Conservation (phyloP, 352 stramenopile genomes). For the Pythium utonaiense region DNA sequence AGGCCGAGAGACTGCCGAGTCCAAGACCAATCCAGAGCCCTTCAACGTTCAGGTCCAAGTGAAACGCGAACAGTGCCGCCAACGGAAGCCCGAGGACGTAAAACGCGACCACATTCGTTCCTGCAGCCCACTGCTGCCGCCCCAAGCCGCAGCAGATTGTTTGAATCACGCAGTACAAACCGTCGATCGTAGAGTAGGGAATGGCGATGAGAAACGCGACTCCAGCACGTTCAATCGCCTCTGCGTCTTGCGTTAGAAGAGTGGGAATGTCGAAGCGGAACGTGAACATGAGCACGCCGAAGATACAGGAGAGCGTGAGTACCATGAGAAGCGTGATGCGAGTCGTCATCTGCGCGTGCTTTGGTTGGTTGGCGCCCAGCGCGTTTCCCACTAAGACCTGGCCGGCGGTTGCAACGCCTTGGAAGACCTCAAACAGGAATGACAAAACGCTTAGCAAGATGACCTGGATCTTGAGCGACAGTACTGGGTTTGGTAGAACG, state of each 20-base stretch:
- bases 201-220: conserved; percentile 59
- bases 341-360: conserved; percentile 65
- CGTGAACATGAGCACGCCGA: too few species aligned
- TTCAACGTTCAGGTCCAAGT: conserved; percentile 52
- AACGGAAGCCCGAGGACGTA: conserved; percentile 63
- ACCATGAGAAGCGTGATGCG: too few species aligned
- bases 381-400: too few species aligned
- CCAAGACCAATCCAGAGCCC: conserved; percentile 72
- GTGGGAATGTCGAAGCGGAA: too few species aligned
- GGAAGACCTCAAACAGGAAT: conserved; percentile 75
- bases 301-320: conserved; percentile 38
- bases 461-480: conserved; percentile 72
- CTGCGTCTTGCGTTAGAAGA: conserved; percentile 38
- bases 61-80: conserved; percentile 60
- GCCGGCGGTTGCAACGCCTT: conserved; percentile 70
- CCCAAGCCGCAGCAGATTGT: conserved; percentile 65
- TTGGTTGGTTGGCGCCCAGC: too few species aligned
- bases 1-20: conserved; percentile 50
- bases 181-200: conserved; percentile 68
- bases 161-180: conserved; percentile 72
- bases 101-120: conserved; percentile 70
- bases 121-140: conserved; percentile 44
- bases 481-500: conserved; percentile 52
- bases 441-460: conserved; percentile 61
- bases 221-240: conserved; percentile 33